phyloP scores from a whole-genome alignment of 306 rosid genomes.

The Dalbergia cochinchinensis region DNA sequence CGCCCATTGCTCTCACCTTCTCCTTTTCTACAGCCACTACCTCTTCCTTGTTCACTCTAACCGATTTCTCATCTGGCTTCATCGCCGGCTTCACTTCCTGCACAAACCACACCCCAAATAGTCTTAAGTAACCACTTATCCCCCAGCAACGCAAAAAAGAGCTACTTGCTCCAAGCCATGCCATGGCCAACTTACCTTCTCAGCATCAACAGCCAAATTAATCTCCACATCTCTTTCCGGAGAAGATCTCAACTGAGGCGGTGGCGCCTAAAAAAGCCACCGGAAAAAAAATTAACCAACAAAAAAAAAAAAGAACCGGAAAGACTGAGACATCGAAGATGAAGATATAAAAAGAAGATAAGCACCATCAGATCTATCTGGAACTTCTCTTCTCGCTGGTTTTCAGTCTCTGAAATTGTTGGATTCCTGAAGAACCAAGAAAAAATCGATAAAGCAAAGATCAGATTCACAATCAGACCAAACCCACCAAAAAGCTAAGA shows the following conservation, averaged over 20 bases:
- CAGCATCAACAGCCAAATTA: slow-evolving; percentile 66
- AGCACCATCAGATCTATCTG: slow-evolving; percentile 96
- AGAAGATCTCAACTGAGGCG: slow-evolving; percentile 76
- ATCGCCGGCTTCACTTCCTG: slow-evolving; percentile 71
- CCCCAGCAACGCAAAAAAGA: not conserved
- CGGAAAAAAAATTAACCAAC: not conserved
- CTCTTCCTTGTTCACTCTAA: slow-evolving; percentile 64
- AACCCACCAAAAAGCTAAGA: slow-evolving; percentile 27
- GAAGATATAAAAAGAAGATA: slow-evolving; percentile 27
- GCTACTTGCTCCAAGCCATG: not conserved
- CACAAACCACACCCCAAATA: slow-evolving; percentile 32
- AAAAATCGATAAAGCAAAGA: slow-evolving; percentile 36
- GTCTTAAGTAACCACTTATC: not conserved
- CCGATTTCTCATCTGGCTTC: slow-evolving; percentile 68
- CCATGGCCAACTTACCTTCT: slow-evolving; percentile 73
- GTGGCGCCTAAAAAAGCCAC: slow-evolving; percentile 75
- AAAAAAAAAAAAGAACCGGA: not conserved
- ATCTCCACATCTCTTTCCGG: slow-evolving; percentile 78
- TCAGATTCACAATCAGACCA: slow-evolving; percentile 39
- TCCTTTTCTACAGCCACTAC: slow-evolving; percentile 57
- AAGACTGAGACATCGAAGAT: slow-evolving; percentile 17
- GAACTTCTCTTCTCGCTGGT: slow-evolving; percentile 78
- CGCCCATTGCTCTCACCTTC: slow-evolving; percentile 51
- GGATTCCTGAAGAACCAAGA: slow-evolving; percentile 57
- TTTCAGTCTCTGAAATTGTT: slow-evolving; percentile 55